A percentile compares a stretch with the other conserved stretches of the same genome.
These are phyloP conservation scores for Xylaria sp. DNA, from an alignment of 2,329 filamentous ascomycete species.

Conservation along the genomic window DNA sequence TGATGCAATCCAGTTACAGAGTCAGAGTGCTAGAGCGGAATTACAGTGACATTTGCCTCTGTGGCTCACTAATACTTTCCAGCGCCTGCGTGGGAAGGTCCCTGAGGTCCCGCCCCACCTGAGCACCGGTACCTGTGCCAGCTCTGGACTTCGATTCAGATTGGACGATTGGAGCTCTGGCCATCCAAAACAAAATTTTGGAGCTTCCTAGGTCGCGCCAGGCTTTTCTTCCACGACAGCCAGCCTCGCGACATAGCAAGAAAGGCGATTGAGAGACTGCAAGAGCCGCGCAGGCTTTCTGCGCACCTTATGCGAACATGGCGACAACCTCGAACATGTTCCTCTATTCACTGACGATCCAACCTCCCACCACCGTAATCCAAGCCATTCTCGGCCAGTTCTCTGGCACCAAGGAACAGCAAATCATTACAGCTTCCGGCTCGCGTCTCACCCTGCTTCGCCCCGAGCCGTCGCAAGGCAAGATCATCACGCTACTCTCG, in stretches of 20 bases:
- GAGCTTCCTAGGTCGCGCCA: conserved; percentile 21
- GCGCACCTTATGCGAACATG: conserved; percentile 59
- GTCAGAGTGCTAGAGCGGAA: no score
- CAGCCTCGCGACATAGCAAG: conserved; percentile 12
- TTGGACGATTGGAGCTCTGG: conserved; percentile 13
- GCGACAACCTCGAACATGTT: conserved; percentile 99
- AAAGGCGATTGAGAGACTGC: conserved; percentile 17
- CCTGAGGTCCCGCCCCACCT: no score
- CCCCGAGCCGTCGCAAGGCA: conserved; percentile 82
- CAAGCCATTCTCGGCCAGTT: conserved; percentile 95
- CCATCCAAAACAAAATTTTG: conserved; percentile 24
- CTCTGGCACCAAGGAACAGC: conserved; percentile 93
- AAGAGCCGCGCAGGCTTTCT: conserved; percentile 39
- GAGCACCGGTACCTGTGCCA: no score
- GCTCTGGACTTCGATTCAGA: background rate
- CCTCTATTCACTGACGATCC: conserved; percentile 95
- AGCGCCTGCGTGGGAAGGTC: no score
- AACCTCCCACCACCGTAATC: conserved; percentile 85
- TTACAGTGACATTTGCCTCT: no score
- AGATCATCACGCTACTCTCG: conserved; percentile 81
- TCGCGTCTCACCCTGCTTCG: conserved; percentile 87
- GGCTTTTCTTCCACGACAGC: conserved; percentile 7
- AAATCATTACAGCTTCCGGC: conserved; percentile 91
- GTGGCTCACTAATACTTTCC: no score
- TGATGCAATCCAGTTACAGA: no score